Evolutionary conservation across 768 basidiomycete genomes (phyloP), one percentile per base, ranked within the genome.

Genomic region (Mycena alexandri): DNA sequence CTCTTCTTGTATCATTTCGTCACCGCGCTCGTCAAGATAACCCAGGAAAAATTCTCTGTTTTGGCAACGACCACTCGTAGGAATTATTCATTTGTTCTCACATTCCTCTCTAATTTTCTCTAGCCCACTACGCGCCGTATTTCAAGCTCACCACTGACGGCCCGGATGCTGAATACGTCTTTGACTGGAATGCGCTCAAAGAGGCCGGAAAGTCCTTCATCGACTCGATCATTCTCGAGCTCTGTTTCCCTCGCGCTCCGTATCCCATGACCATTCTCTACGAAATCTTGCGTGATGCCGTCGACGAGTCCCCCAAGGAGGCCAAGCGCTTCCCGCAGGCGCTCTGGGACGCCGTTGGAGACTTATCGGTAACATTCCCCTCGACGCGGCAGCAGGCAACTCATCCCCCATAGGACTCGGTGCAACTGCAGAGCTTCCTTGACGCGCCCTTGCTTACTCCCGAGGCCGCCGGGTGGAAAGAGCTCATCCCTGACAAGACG

Each of bases 181-280:
- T 95, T 75, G 89, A 92, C 71, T 90, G 87, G 87, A 79, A 68
- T 9, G 84, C 84, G 56, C 77, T 93, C 67, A 87, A 87, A 71
- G 82, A 83, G 34, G 89, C 90, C 22, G 88, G 91, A 71, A 84
- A 85, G 71, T 95, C 94, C 5, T 94, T 93, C 79, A 77, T 94
- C 54, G 93, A 94, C 76, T 93, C 92, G 0, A 91, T 94, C 64
- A 86, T 95, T 67, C 86, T 95, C 65, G 94, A 95, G 74, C 78
- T 95, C 8, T 92, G 90, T 72, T 90, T 95, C 69, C 93, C 94
- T 7, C 80, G 82, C 52, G 89, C 89, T 3, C 81, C 83, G 0
- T 92, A 92, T 77, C 90, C 92, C 6, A 87, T 86, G 74, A 82
- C 84, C 56, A 81, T 94, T 47, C 75, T 95, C 25, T 88, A 87